Evolutionary conservation across 2,329 filamentous ascomycete species (phyloP), one percentile per base, ranked within the genome.

Genomic region (Fusarium lyarnte): DNA sequence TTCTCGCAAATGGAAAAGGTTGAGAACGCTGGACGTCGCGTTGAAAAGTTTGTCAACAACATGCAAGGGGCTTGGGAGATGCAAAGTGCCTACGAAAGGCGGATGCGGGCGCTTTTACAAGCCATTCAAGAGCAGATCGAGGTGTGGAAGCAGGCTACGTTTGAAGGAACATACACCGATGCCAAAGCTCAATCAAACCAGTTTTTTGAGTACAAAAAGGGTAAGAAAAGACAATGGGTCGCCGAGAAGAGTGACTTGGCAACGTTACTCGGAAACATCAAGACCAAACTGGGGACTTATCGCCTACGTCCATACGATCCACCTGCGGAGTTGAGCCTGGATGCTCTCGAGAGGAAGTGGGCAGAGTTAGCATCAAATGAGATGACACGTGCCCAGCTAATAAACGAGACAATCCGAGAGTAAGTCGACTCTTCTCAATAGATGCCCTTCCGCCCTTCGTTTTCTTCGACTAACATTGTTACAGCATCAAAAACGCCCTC

Each of bases 61-160:
- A 98, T 99, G 96, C 94, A 98, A 80, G 96, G 96, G 27, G 95
- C 96, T 13, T 99, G 96, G 96, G 95, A 98, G 83, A 99, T 99
- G 96, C 95, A 99, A 83, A 97, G 94, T 79, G 93, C 93, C 35
- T 99, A 95, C 80, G 96, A 99, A 85, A 89, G 92, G 78, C 90
- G 96, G 68, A 97, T 98, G 93, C 90, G 90, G 64, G 93, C 91
- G 74, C 87, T 99, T 43, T 85, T 98, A 71, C 87, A 90, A 74
- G 87, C 91, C 72, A 94, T 98, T 76, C 86, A 87, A 31, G 87
- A 88, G 72, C 94, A 97, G 81, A 87, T 91, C 53, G 87, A 92
- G 60, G 82, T 87, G 65, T 99, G 96, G 96, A 88, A 92, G 74
- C 88, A 90, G 51, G 90, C 95, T 16, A 91, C 87, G 29, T 98